These are phyloP conservation scores for Yarrowia sp. DNA, from an alignment of 805 yeast genomes.

Conservation along the genomic window DNA sequence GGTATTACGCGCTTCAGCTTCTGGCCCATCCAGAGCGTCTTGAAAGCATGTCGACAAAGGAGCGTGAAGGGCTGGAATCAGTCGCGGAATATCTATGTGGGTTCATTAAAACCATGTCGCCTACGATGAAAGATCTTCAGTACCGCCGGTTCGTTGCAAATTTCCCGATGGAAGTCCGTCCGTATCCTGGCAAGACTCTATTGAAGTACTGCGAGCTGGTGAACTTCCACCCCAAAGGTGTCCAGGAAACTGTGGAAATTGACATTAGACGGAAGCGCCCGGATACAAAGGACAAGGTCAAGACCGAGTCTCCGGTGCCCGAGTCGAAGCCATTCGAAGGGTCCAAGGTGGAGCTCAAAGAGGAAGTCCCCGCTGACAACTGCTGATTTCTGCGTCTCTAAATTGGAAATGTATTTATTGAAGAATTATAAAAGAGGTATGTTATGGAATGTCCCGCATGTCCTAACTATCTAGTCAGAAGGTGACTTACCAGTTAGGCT, in stretches of 20 bases:
- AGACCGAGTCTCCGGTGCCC: not conserved
- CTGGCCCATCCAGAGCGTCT: not conserved
- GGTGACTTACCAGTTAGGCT: constrained; percentile 30
- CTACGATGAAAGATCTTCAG: constrained; percentile 18
- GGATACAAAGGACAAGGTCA: not conserved
- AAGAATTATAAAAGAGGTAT: not conserved
- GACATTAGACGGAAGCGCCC: constrained; percentile 17
- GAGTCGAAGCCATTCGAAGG: not conserved
- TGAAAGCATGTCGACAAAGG: constrained; percentile 1
- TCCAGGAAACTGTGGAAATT: not conserved
- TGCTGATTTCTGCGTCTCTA: not conserved
- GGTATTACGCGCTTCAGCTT: constrained; percentile 55
- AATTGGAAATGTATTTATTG: constrained; percentile 4
- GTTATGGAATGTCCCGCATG: constrained; percentile 22
- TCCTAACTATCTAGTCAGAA: not conserved
- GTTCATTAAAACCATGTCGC: constrained; percentile 10
- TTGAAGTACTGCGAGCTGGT: constrained; percentile 9
- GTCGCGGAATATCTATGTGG: constrained; percentile 23
- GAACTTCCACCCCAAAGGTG: constrained; percentile 13
- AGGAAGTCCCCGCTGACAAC: not conserved
- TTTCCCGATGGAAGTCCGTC: constrained; percentile 13
- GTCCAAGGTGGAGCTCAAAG: not conserved
- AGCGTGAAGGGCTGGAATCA: not conserved
- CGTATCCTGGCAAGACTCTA: constrained; percentile 6
- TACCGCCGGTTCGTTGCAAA: constrained; percentile 17